phyloP scores from a whole-genome alignment of 2,329 filamentous ascomycete genomes.

The Aspergillus fumigatus region DNA sequence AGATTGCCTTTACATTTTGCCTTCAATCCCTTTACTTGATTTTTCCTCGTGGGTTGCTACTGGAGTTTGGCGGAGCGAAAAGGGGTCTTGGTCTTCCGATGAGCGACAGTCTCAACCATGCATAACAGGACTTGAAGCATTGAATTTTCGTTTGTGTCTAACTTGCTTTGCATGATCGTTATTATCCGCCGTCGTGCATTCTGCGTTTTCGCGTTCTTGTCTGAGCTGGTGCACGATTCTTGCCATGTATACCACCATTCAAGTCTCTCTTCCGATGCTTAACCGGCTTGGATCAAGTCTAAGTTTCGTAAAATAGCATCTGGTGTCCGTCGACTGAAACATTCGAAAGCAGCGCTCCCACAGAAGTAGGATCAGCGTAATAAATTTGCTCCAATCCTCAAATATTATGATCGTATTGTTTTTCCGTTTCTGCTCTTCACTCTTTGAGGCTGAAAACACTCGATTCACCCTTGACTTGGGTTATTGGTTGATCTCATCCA shows the following conservation, averaged over 20 bases:
- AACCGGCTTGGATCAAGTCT: neutral
- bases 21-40: conserved; percentile 10
- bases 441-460: neutral
- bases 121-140: conserved; percentile 24
- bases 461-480: neutral
- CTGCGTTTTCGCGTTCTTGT: neutral
- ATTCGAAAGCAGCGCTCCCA: neutral
- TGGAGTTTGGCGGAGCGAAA: conserved; percentile 23
- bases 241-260: conserved; percentile 2
- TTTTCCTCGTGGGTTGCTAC: conserved; percentile 14
- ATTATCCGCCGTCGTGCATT: conserved; percentile 4
- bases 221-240: neutral
- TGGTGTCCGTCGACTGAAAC: neutral
- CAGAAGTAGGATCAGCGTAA: neutral
- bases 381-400: neutral
- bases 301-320: neutral
- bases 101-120: conserved; percentile 21
- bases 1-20: conserved; percentile 13
- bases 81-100: conserved; percentile 14
- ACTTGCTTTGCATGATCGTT: conserved; percentile 17
- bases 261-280: neutral
- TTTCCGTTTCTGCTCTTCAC: neutral
- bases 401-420: neutral
- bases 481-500: neutral
- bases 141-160: conserved; percentile 13